Evolutionary conservation across 768 basidiomycete species (phyloP), one percentile per base, ranked within the genome.

Genomic region (Lactarius sp.): DNA sequence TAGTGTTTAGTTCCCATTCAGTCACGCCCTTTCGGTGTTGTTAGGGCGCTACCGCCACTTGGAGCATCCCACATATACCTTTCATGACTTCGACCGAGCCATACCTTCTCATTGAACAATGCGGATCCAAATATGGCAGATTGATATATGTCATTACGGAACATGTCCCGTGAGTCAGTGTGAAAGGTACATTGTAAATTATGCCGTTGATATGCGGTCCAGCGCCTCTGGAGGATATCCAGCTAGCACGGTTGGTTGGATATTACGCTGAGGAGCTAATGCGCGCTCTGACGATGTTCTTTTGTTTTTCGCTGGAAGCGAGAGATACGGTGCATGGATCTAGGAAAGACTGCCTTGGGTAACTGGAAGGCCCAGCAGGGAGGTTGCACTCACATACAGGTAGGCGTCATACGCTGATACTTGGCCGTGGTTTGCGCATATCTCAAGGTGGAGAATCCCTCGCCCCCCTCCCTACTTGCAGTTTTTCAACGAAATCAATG

Each of bases 91-190:
- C 65, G 58, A 61, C 65, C 47, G 70, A 71, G 61, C 77, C 76
- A 47, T 74, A 74, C 60, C 75, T 77, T 52, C 70, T 78, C 58
- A 74, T 77, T 37, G 76, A 77, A 69, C 78, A 78, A 68, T 77
- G 76, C 60, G 76, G 76, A 10, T 74, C 77, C 41, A 74, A 74
- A 36, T 73, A 77, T n/a, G 76, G 77, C 52, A 75, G 72, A 56
- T 76, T 76, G 55, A 78, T 77, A 66, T 77, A 77, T 60, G 76
- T 77, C 66, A 78, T 77, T 70, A 77, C 76, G 20, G 77, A 77
- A 68, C 67, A 77, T 52, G 75, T 69, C 42, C 77, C 76, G 77
- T 78, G 64, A 77, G 77, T 77, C 34, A 27, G 47, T 27, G 20
- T 20, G 31, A 20, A 33, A 51, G 57, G 47, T 16, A 22, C n/a